Base-by-base conservation (phyloP, 2,329 filamentous ascomycete genomes). In the Penicillium crustosum region DNA sequence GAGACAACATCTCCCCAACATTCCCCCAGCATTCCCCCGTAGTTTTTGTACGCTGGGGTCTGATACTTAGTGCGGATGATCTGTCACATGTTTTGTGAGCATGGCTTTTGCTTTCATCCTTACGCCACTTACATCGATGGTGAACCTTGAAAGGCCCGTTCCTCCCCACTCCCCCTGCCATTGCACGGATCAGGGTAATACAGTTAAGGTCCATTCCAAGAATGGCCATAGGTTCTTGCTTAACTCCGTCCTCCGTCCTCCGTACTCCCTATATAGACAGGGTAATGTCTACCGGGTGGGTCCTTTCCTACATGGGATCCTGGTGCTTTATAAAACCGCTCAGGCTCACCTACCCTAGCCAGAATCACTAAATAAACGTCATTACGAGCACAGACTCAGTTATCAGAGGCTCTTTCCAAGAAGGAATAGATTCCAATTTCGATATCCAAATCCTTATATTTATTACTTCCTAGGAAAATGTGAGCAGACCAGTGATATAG, bases 81-180 rank as follows among this genome's bases (percentile, higher is more conserved):
- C 17, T 45, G 17, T 49, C 7, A 41, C 19, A 42, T 23, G 35
- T 41, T 33, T 41, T 49, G 9, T 35, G 6, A 6, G 17, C 15
- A 35, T 35, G 35, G 17, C 17, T 6, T 55, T 49, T 41, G 25
- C 35, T 25, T 38, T 4, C 27, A 15, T 44, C 27, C 17, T 35
- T 29, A 53, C 53, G 55, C 55, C 55, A 53, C 55, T 53, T 43
- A 57, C 55, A 57, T 57, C 19, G 21, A 36, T 57, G 48, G 49
- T 41, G 35, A 42, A 31, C 4, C 10, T 31, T 12, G 3, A 0
- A 31, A 47, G 23, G 17, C 12, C 52, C 43, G 19, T 44, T 51
- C 4, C 29, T 27, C 31, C 9, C 7, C 21, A 3, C 1, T 12
- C 19, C 15, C 38, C 49, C 38, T 45, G 25, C 1, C 25, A 19